Evolutionary conservation across 2,329 filamentous ascomycete species (phyloP).

Genomic region (Tothia fuscella): DNA sequence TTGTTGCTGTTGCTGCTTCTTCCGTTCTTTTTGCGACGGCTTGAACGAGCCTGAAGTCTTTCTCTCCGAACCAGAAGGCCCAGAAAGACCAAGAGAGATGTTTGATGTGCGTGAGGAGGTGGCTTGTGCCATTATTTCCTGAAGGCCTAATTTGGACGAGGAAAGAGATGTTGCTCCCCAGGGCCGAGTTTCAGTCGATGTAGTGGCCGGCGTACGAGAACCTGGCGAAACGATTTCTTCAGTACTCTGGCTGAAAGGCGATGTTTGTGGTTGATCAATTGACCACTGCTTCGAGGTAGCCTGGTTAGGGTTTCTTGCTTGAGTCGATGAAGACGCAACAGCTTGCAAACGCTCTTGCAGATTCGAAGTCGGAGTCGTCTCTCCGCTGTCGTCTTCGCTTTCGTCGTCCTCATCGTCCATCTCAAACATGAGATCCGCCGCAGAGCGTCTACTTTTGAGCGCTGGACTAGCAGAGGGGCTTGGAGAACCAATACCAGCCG

Average conservation of each 20-base stretch:
- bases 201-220: conserved; percentile 18
- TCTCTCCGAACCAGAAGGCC: conserved; percentile 29
- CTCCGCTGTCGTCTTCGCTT: no score
- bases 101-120: conserved; percentile 39
- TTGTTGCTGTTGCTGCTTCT: conserved; percentile 49
- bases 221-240: conserved; percentile 12
- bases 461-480: conserved; percentile 54
- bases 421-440: conserved; percentile 74
- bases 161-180: conserved; percentile 45
- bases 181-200: no score
- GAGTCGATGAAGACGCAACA: background rate
- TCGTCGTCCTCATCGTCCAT: conserved; percentile 69
- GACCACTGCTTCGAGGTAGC: background rate
- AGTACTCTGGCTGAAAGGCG: background rate
- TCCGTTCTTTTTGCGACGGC: conserved; percentile 85
- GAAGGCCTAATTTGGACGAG: conserved; percentile 57
- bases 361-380: background rate
- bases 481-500: conserved; percentile 39
- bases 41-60: conserved; percentile 37
- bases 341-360: conserved; percentile 4
- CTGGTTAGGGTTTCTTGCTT: background rate
- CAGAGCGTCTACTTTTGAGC: conserved; percentile 56
- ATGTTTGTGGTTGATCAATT: background rate
- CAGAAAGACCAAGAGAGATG: conserved; percentile 39
- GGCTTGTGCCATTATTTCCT: conserved; percentile 60